Conservation (phyloP, 2,329 filamentous ascomycete genomes). For the Colletotrichum eleusines region DNA sequence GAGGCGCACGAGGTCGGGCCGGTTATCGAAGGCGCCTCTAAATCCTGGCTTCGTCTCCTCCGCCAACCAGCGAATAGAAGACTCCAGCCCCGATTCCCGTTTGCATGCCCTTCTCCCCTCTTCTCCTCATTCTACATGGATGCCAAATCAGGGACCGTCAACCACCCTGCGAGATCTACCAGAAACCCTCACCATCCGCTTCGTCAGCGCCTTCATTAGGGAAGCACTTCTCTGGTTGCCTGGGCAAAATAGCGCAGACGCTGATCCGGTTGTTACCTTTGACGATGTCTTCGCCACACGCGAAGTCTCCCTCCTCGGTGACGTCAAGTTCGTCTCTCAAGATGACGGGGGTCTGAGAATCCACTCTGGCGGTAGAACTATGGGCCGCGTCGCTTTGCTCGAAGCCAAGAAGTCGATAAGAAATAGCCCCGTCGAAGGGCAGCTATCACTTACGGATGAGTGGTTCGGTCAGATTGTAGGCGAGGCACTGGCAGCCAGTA, state of each 20-base stretch:
- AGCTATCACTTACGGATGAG: background rate
- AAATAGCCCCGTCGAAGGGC: background rate
- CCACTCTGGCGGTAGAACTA: background rate
- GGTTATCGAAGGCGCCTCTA: background rate
- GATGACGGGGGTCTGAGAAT: background rate
- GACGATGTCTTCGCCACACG: background rate
- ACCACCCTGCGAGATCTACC: background rate
- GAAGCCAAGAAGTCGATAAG: background rate
- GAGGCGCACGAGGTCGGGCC: background rate
- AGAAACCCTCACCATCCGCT: background rate
- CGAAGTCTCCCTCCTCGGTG: background rate
- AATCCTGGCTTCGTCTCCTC: background rate
- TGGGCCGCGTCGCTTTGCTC: background rate
- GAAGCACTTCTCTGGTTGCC: background rate
- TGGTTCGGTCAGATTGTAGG: background rate
- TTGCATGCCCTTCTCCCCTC: background rate
- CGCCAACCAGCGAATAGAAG: background rate
- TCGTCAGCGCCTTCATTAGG: background rate
- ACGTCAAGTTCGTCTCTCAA: background rate
- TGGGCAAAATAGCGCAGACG: background rate
- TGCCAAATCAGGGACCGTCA: background rate
- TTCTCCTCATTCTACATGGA: background rate
- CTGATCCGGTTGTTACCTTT: background rate
- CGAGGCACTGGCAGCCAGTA: background rate
- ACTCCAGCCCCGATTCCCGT: background rate